phyloP scores from a whole-genome alignment of 2,329 filamentous ascomycete genomes.

The Coniochaeta prunicola region DNA sequence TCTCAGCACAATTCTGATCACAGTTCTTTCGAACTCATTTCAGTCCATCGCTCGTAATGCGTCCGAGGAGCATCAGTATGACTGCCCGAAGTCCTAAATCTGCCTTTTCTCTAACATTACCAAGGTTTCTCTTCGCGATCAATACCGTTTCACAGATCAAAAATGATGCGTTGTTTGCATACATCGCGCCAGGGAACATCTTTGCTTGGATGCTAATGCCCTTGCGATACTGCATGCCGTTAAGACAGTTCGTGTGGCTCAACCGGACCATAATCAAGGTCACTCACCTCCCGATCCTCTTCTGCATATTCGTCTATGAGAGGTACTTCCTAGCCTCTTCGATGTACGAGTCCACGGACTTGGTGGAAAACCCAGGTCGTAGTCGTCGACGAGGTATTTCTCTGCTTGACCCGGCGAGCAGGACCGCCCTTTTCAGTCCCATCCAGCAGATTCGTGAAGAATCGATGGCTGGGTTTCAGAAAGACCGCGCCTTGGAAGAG shows the following conservation, averaged over 20 bases:
- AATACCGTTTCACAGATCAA: constrained; percentile 98
- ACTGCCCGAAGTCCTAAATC: neutral
- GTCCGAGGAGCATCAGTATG: constrained; percentile 75
- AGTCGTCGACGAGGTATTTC: constrained; percentile 42
- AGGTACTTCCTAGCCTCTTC: constrained; percentile 66
- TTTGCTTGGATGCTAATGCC: constrained; percentile 86
- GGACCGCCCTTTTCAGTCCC: constrained; percentile 65
- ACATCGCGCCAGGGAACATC: constrained; percentile 85
- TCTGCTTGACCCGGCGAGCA: constrained; percentile 47
- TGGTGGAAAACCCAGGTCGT: constrained; percentile 65
- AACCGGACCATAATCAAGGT: constrained; percentile 89
- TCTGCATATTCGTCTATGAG: constrained; percentile 84
- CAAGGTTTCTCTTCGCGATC: constrained; percentile 79
- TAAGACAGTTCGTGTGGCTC: constrained; percentile 73
- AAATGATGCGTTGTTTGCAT: constrained; percentile 93
- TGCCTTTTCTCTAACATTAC: neutral
- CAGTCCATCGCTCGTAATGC: constrained; percentile 92
- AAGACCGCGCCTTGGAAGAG: constrained; percentile 84
- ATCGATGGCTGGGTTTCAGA: constrained; percentile 80
- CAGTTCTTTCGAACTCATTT: constrained; percentile 93
- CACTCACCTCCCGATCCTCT: constrained; percentile 82
- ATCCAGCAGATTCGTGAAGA: constrained; percentile 69
- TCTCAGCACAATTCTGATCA: constrained; percentile 74
- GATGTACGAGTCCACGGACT: constrained; percentile 75
- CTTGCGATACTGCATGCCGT: constrained; percentile 69